Conservation (phyloP, 495 filamentous ascomycete species). For the Melanomma pulvis-pyrius region DNA sequence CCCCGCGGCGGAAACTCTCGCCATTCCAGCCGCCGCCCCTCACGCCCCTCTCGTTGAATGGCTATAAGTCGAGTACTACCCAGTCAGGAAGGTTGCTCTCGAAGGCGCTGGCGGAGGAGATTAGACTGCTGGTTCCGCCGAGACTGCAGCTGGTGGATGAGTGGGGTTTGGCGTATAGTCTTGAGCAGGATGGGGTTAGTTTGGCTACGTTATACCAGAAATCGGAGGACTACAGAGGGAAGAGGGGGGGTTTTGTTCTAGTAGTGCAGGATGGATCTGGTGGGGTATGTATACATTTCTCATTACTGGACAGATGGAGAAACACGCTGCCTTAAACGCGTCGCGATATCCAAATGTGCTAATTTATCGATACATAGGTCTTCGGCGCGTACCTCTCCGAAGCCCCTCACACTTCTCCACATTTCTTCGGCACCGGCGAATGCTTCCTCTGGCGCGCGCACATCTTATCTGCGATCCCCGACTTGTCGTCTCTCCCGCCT, state of each 20-base stretch:
- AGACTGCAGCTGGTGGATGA: slow-evolving; percentile 82
- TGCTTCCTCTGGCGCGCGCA: slow-evolving; percentile 96
- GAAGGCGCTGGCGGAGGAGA: slow-evolving; percentile 83
- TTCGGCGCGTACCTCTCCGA: slow-evolving; percentile 97
- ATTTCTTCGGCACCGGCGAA: slow-evolving; percentile 94
- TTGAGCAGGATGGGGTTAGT: slow-evolving; percentile 91
- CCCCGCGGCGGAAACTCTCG: slow-evolving; percentile 43
- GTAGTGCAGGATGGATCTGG: slow-evolving; percentile 76
- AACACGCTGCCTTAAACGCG: too few species aligned
- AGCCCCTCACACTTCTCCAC: slow-evolving; percentile 71
- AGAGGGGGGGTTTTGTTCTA: slow-evolving; percentile 81
- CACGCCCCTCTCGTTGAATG: slow-evolving; percentile 44
- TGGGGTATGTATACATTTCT: slow-evolving; percentile 59
- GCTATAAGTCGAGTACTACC: slow-evolving; percentile 41
- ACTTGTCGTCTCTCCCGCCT: slow-evolving; percentile 62
- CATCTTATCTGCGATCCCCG: slow-evolving; percentile 56
- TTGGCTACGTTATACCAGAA: slow-evolving; percentile 84
- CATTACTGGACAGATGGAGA: neutral
- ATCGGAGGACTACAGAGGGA: slow-evolving; percentile 64
- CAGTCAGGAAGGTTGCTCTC: slow-evolving; percentile 57
- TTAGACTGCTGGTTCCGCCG: slow-evolving; percentile 83
- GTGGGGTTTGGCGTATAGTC: slow-evolving; percentile 84
- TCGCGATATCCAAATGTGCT: neutral
- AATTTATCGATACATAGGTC: slow-evolving; percentile 51
- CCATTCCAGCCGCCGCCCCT: slow-evolving; percentile 55